A percentile compares a stretch with the other conserved stretches of the same genome.
Conservation (phyloP, 129 eudicot species). For the Saussurea involucrata region DNA sequence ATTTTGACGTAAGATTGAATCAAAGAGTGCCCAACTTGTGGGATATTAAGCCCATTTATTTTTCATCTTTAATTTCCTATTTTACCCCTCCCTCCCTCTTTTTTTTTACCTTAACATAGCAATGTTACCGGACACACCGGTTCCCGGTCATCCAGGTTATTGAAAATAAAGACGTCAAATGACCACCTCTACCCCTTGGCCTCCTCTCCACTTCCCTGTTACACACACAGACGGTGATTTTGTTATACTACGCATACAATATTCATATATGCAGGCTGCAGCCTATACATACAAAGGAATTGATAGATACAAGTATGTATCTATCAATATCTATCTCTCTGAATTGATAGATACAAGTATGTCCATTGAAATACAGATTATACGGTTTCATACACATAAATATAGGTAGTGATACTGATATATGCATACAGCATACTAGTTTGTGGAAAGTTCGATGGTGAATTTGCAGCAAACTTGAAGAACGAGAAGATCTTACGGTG, state of each 20-base stretch:
- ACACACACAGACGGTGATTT: constrained; percentile 14
- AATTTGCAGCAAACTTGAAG: constrained; percentile 20
- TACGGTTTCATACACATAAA: neutral
- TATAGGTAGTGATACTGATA: neutral
- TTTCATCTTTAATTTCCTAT: neutral
- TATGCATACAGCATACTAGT: neutral
- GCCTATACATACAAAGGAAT: constrained; percentile 28
- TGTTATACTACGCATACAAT: constrained; percentile 5
- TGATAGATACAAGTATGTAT: no score
- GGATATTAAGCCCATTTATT: neutral
- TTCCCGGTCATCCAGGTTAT: constrained; percentile 22
- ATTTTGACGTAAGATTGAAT: neutral
- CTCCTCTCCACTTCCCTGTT: constrained; percentile 12
- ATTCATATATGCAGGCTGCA: constrained; percentile 4
- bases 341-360: constrained; percentile 4
- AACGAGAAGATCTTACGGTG: constrained; percentile 22
- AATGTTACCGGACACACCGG: constrained; percentile 22
- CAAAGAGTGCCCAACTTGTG: neutral
- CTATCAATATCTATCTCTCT: constrained; percentile 26
- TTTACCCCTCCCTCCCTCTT: neutral
- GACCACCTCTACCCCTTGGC: constrained; percentile 18
- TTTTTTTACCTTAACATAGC: constrained; percentile 1
- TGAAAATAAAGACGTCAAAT: constrained; percentile 14
- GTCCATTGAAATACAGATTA: constrained; percentile 6
- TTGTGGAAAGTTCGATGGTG: constrained; percentile 8